Evolutionary conservation across 495 filamentous ascomycete species (phyloP), one percentile per base, ranked within the genome.

Genomic region (Penicillium cinerascens): DNA sequence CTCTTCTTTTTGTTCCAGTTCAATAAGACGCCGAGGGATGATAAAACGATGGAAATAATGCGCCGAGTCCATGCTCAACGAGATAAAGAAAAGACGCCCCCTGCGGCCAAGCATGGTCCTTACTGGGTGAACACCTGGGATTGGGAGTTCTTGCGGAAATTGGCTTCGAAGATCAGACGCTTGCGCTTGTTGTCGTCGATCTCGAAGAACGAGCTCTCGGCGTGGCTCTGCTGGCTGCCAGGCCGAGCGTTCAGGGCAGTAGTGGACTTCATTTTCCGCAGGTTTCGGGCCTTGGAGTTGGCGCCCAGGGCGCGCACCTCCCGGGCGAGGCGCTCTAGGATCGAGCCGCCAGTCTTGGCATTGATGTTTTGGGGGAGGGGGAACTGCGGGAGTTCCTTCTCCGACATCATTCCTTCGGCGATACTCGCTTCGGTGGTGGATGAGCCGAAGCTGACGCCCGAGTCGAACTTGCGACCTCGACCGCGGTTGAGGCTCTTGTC

Each of bases 381-480:
- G 67, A 75, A 54, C 64, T 64, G 65, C 6, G 79, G 75, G 22
- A 78, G 70, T 15, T 78, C 74, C 58, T 81, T 81, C 35, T 80
- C 74, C 9, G 45, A 36, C 1, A 60, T 52, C 1, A 58, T 51
- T 38, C 63, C 71, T 15, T 62, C 64, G 35, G 55, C 54, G 37
- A 60, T 61, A 42, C 52, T 68, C 61, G 63, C 66, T 35, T 62
- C 65, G 42, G 68, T 69, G 26, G 63, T 69, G 26, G 63, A 52
- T 5, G 69, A 72, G 47, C 47, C 68, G 63, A 87, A 84, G 65
- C 81, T 85, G 40, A 86, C 78, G 13, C 84, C 84, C 0, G 83
- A 87, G 59, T 86, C 84, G 11, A 74, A 80, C 62, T 84, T 84
- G 55, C 81, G 76, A 17, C 73, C 62, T 50, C 76, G 76, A 44